Conservation (phyloP, 1,284 basidiomycete genomes). For the Naganishia cerealis region DNA sequence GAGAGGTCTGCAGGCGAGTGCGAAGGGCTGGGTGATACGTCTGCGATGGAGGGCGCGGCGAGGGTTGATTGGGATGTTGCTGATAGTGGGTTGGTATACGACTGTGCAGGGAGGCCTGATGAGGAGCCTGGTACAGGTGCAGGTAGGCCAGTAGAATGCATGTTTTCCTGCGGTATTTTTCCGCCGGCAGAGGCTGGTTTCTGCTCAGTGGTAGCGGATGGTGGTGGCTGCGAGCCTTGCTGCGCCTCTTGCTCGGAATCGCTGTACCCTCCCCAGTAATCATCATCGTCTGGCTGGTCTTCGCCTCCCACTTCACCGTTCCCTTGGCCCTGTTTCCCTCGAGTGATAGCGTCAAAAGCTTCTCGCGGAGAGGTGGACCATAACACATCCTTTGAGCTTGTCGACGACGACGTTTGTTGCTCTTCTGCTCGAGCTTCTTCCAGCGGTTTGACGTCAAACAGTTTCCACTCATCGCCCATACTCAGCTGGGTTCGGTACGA, state of each 20-base stretch:
- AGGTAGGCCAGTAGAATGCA: neutral
- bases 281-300: constrained; percentile 21
- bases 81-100: constrained; percentile 1
- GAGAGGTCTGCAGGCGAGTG: neutral
- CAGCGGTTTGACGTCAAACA: constrained; percentile 22
- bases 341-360: neutral
- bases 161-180: neutral
- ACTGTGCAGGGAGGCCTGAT: neutral
- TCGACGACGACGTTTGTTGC: neutral
- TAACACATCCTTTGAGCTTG: neutral
- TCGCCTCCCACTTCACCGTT: constrained; percentile 11
- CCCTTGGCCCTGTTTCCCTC: neutral
- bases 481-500: constrained; percentile 17
- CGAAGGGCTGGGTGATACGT: neutral
- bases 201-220: neutral
- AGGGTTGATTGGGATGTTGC: neutral
- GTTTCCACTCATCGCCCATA: constrained; percentile 29
- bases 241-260: constrained; percentile 29
- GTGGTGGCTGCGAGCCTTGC: neutral
- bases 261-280: constrained; percentile 33
- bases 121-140: neutral
- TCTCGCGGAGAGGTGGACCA: constrained; percentile 1
- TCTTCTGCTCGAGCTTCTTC: constrained; percentile 8
- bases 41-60: neutral
- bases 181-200: neutral